These are phyloP conservation scores for Oehlia diaphana DNA, from an alignment of 192 early-diverging fungal species.

Conservation along the genomic window DNA sequence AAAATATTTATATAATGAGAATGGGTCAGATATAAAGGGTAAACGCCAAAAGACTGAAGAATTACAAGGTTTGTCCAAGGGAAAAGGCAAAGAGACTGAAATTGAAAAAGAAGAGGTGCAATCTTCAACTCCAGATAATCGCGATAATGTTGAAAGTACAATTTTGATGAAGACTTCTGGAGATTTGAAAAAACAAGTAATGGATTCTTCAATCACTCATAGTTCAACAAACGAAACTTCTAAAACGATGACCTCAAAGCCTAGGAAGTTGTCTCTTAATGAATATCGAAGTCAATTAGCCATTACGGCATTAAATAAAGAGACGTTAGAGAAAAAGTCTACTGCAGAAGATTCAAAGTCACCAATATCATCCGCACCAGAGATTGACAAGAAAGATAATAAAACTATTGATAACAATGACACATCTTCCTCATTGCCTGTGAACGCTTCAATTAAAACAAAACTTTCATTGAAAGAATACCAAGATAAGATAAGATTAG, in stretches of 20 bases:
- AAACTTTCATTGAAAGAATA: constrained; percentile 5
- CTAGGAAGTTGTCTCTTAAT: background rate
- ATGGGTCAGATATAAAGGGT: background rate
- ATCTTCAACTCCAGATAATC: background rate
- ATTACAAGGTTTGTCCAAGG: background rate
- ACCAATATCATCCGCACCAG: background rate
- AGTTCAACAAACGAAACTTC: background rate
- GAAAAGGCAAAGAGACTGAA: background rate
- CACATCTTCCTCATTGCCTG: background rate
- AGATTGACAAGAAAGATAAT: background rate
- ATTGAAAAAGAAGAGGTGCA: background rate
- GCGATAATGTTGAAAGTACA: background rate
- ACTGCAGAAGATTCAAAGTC: background rate
- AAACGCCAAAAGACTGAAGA: constrained; percentile 16
- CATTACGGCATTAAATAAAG: background rate
- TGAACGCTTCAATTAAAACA: background rate
- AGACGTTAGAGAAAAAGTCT: background rate
- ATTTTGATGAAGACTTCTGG: background rate
- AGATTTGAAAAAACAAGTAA: background rate
- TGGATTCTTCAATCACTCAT: background rate
- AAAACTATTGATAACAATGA: background rate
- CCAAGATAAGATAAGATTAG: background rate
- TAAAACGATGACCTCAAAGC: background rate
- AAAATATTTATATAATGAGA: background rate
- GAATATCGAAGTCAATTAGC: background rate